Conservation (phyloP, 768 basidiomycete genomes). For the Suillus placidus region DNA sequence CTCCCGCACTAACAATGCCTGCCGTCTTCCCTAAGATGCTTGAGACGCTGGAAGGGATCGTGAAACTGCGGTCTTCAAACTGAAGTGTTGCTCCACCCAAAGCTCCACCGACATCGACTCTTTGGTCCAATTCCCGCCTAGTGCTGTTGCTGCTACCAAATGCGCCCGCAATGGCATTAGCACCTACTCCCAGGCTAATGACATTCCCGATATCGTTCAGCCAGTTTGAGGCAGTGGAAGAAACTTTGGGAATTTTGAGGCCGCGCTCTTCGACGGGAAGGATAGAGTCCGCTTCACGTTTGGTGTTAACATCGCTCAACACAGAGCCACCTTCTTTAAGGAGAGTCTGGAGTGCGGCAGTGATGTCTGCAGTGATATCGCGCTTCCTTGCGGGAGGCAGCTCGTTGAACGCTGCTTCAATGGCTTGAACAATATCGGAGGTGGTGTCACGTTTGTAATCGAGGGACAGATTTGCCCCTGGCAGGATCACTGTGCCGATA, state of each 20-base stretch:
- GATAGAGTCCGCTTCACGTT: background rate
- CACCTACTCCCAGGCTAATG: background rate
- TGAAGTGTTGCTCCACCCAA: background rate
- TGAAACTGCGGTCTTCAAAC: background rate
- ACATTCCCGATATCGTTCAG: background rate
- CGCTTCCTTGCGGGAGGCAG: background rate
- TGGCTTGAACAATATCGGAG: background rate
- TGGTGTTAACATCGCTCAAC: background rate
- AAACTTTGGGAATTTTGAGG: background rate
- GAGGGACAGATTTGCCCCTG: background rate
- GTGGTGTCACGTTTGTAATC: background rate
- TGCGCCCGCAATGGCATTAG: background rate
- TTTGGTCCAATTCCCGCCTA: background rate
- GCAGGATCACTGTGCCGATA: background rate
- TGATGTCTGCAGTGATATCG: background rate
- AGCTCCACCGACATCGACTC: background rate
- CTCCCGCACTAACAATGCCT: background rate
- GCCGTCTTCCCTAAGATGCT: background rate
- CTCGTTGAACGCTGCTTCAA: background rate
- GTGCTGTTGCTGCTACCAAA: background rate
- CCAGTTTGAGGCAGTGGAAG: background rate
- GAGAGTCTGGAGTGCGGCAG: background rate
- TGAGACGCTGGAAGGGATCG: background rate
- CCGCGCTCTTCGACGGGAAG: background rate
- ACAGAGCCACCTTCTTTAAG: background rate